Evolutionary conservation across 129 eudicot species (phyloP), one percentile per base, ranked within the genome.

Genomic region (Silybum marianum): DNA sequence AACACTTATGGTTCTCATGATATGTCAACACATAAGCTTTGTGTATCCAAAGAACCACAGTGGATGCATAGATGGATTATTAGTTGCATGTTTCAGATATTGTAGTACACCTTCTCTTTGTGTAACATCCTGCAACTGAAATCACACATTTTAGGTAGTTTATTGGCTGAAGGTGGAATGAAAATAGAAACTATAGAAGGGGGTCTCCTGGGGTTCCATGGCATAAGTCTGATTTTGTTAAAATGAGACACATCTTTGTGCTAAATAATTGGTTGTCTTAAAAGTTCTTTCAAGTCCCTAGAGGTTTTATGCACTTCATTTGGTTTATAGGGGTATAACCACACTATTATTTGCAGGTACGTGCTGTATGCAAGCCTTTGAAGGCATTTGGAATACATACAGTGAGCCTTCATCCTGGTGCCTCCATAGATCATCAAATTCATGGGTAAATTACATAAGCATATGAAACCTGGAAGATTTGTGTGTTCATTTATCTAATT

Each of bases 361-460:
- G 99, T 42, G 67, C 86, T 26, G 88, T 87, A 39, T 93, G 90
- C 96, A 96, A 91, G 82, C 90, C 97, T 78, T 80, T 96, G 83
- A 93, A 96, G 80, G 88, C 83, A 11, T 84, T 77, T 70, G 99
- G 99, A 19, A 78, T 96, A 84, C 98, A 93, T 80, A 86, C 98
- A 63, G 97, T 96, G 66, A 93, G 93, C 70, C 77, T 96, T 79
- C 99, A 96, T 88, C 76, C 94, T 24, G 99, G 96, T 75, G 91
- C 98, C 26, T 84, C 97, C 65, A 77, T 93, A 63, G 95, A 93
- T 72, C 98, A 93, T 87, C 98, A 96, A 84, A 84, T 91, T 83
- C 81, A 75, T 6, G 98, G 99, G 99, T 96, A 76, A 84, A 78
- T 69, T 75, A 14, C 76, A 44, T 68, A 62, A 42, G 2, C 38